Percentiles rank a stretch among this genome's conserved stretches.
Evolutionary conservation across 257 asterid genomes (phyloP).

Genomic region (Nyctanthes arbortristis): DNA sequence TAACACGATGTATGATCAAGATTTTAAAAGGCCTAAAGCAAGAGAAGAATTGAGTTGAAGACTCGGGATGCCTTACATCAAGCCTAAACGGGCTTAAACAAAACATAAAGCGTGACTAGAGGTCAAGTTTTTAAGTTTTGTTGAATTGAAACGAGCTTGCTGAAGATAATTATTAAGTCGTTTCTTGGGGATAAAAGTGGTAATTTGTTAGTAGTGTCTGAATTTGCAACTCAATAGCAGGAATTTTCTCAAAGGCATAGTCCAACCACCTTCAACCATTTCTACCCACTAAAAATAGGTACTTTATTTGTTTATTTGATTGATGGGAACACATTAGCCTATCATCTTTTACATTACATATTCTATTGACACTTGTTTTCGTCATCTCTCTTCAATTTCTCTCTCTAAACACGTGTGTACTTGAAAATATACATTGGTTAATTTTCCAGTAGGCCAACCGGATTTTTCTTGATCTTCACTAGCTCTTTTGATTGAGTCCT

Average conservation of each 20-base stretch:
- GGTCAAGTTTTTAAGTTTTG: too few species aligned
- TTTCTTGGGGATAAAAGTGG: background rate
- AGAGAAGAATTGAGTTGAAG: background rate
- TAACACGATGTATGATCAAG: background rate
- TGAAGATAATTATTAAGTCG: background rate
- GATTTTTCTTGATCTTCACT: background rate
- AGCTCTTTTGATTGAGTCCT: background rate
- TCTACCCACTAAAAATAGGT: constrained; percentile 60
- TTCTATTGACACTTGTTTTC: constrained; percentile 18
- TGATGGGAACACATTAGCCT: constrained; percentile 32
- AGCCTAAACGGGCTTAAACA: too few species aligned
- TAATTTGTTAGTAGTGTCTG: background rate
- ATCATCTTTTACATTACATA: constrained; percentile 19
- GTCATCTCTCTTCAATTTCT: background rate
- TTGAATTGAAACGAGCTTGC: too few species aligned
- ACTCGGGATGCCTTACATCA: too few species aligned
- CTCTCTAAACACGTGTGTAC: background rate
- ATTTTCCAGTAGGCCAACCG: background rate
- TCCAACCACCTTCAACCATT: constrained; percentile 88
- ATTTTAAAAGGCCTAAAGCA: background rate
- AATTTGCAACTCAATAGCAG: background rate
- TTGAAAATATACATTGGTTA: background rate
- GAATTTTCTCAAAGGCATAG: constrained; percentile 27
- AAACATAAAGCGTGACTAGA: too few species aligned
- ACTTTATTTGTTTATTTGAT: constrained; percentile 22